Evolutionary conservation across 805 yeast species (phyloP), one percentile per base, ranked within the genome.

Genomic region (Grigorovia yakushimaensis): DNA sequence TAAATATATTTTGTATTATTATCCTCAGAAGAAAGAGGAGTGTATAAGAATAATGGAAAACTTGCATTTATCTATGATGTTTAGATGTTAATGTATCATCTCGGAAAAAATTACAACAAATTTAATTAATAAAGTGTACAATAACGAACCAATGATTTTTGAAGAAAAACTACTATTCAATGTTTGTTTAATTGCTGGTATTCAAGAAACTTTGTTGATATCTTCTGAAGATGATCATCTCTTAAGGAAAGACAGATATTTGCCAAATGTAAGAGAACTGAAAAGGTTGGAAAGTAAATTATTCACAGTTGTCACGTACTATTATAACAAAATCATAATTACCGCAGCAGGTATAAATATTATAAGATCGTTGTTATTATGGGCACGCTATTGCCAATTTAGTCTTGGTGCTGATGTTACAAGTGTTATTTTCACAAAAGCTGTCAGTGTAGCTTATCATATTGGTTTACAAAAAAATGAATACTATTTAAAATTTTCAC

Each of bases 391-490:
- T 35, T 53, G 66, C 17, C 71, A 66, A 38, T 54, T 59, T 8
- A 53, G 61, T 13, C 48, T 59, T 43, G 68, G 72, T 22, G 58
- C 73, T 2, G 74, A 73, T 35, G 62, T 70, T 15, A 66, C 70
- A 6, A 68, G 64, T 47, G 59, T 66, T 41, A 49, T 77, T 18
- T 56, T 70, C 3, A 58, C 76, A 1, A 66, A 71, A 5, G 75
- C 78, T 5, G 67, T 73, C 10, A 64, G 80, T 49, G 69, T 70
- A 45, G 80, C 81, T 0, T 73, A 71, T 45, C 78, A 74, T 33
- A 53, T 78, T 52, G 85, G 85, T 0, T 63, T 82, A 4, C 76
- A 80, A 51, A 64, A 79, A 42, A 60, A 60, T 4, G 82, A 78
- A 43, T 53, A 72, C 1, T 68, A 70, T 46, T 54, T 61, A 3